Conservation (phyloP, 768 basidiomycete genomes). For the Suillus tomentosus region DNA sequence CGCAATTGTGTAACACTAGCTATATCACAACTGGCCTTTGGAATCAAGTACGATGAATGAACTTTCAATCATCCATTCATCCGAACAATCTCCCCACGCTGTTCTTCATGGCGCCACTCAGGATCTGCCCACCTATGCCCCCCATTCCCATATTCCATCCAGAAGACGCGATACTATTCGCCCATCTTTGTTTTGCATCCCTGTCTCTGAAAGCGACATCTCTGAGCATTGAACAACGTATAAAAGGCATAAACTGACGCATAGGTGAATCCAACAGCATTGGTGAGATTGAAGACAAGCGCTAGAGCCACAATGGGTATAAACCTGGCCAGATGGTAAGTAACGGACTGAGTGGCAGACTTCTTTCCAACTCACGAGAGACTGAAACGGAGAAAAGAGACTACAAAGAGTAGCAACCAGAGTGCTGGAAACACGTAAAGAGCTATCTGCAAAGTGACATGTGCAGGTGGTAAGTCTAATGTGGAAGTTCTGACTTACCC, state of each 20-base stretch:
- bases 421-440: conserved; percentile 87
- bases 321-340: conserved; percentile 55
- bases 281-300: conserved; percentile 93
- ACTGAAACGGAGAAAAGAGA: conserved; percentile 87
- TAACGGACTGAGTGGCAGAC: conserved; percentile 9
- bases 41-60: conserved; percentile 12
- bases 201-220: conserved; percentile 58
- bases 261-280: conserved; percentile 96
- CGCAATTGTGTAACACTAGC: conserved; percentile 34
- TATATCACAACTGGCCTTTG: conserved; percentile 16
- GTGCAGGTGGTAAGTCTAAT: conserved; percentile 17
- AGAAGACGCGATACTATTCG: conserved; percentile 67
- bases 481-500: conserved; percentile 52
- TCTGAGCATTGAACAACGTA: conserved; percentile 17
- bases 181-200: conserved; percentile 93
- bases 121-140: conserved; percentile 81
- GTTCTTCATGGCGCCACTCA: conserved; percentile 81
- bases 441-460: conserved; percentile 58
- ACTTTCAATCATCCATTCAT: conserved; percentile 22
- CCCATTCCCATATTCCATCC: conserved; percentile 75
- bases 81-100: conserved; percentile 80
- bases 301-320: conserved; percentile 94
- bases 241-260: conserved; percentile 54
- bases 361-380: conserved; percentile 62
- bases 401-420: conserved; percentile 85